A percentile compares a stretch with the other conserved stretches of the same genome.
Conservation (phyloP, 805 yeast species). For the Cyberlindnera maritima region DNA sequence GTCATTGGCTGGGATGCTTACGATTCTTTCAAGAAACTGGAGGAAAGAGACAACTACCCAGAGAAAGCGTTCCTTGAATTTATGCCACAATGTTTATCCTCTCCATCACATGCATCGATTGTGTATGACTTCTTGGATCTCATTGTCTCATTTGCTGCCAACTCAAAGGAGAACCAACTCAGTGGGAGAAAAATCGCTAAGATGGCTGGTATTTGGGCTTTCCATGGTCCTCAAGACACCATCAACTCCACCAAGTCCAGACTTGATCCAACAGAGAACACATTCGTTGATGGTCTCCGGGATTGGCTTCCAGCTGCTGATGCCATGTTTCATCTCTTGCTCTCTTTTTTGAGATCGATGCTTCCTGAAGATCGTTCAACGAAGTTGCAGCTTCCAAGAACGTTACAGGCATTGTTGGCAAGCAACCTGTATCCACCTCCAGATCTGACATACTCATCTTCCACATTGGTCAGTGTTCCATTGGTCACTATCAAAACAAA, state of each 20-base stretch:
- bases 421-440: conserved; percentile 77
- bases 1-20: conserved; percentile 87
- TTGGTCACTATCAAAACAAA: conserved; percentile 51
- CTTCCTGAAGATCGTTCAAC: conserved; percentile 60
- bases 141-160: conserved; percentile 71
- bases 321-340: conserved; percentile 77
- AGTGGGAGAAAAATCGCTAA: conserved; percentile 78
- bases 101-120: conserved; percentile 86
- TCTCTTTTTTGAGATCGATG: conserved; percentile 78
- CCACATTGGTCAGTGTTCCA: conserved; percentile 53
- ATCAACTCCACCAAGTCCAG: conserved; percentile 26
- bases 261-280: conserved; percentile 25
- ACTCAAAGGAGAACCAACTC: conserved; percentile 73
- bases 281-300: conserved; percentile 67
- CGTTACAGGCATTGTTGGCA: conserved; percentile 62
- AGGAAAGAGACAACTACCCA: conserved; percentile 64
- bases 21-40: conserved; percentile 61
- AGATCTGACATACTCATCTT: conserved; percentile 32
- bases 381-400: conserved; percentile 57
- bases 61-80: conserved; percentile 71
- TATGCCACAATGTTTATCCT: conserved; percentile 80
- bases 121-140: conserved; percentile 86
- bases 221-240: conserved; percentile 41
- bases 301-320: conserved; percentile 81
- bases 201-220: conserved; percentile 89